Base-by-base conservation (phyloP, 2,329 filamentous ascomycete species). In the Fusarium solani-melongenae region DNA sequence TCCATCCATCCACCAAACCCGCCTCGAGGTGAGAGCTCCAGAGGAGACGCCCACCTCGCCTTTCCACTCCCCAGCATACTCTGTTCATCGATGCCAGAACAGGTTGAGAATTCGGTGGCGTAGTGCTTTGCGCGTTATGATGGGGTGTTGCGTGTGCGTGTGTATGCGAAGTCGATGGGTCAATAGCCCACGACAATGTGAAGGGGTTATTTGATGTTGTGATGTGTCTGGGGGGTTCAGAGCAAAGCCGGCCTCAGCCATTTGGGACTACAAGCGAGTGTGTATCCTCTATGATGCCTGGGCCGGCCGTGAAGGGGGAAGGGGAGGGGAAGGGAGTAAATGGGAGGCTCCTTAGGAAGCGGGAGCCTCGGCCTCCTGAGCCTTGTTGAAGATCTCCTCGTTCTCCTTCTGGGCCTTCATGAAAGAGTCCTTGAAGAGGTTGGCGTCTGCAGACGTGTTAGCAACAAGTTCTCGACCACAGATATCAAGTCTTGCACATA, bases 331-430 rank as follows among this genome's bases (percentile, higher is more conserved):
- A 55, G 59, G 64, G 62, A 51, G 56, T 49, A 51, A 66, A 63
- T 60, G 56, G 57, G 31, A 56, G 24, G 64, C n/a, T 62, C 64
- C 51, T 73, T 78, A 78, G 64, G 76, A 66, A 67, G 77, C 70
- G 17, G 74, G 78, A 72, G 79, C 77, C 27, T 77, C 71, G 39
- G 67, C 73, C 58, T 77, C 67, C 75, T 79, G 53, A 33, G 78
- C 79, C 83, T 89, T 86, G 76, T 85, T 86, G 87, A 98, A 97
- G 67, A 98, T 88, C 76, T 90, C 91, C 88, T 96, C 95, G 86
- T 98, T 99, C 83, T 98, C 95, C 87, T 96, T 92, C 88, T 98
- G 95, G 63, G 96, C 96, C 89, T 97, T 95, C 87, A 97, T 91
- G 88, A 98, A 98, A 66, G 94, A 92, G 76, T 98, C 96, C 90